Evolutionary conservation across 192 early-diverging fungal species (phyloP), one percentile per base, ranked within the genome.

Genomic region (Coemansia biformis): DNA sequence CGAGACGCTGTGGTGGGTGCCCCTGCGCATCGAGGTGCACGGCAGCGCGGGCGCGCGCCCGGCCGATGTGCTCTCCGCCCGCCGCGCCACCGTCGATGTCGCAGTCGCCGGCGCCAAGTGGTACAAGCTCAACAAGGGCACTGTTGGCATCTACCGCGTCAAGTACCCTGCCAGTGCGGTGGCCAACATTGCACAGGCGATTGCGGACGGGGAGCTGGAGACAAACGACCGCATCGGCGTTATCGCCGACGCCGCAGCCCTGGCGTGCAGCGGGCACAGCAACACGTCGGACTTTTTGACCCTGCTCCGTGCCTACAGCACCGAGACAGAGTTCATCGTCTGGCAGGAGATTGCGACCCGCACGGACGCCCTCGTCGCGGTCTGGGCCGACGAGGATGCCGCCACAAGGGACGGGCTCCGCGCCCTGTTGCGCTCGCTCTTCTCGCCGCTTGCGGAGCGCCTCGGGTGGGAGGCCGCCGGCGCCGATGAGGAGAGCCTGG

Each of bases 141-240:
- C 82, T 33, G 86, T 81, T 23, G 86, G 89, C 5, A 78, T 98
- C 44, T 98, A 86, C 77, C 83, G 96, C 21, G 92, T 94, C 2
- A 79, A 84, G 16, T 89, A 89, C 50, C 74, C 84, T 23, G 48
- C 71, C 19, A 49, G 73, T 3, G 68, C 78, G 10, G 57, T 86
- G 34, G 46, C 35, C 19, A 59, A 69, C 10, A 63, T 89, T 31
- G 83, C 75, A 4, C 53, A 65, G 2, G 80, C 76, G 2, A 73
- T 83, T 24, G 77, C 66, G 22, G 14, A 37, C 8, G 65, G 76
- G 33, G 77, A 75, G n/a, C 61, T 92, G 45, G 49, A 79, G 17
- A 77, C 65, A 8, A 78, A 78, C 30, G 96, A 98, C 66, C 83
- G 86, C 32, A 75, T 92, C 33, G 90, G 89, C 44, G 62, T 97